Evolutionary conservation across 305 asterid genomes (phyloP), one percentile per base, ranked within the genome.

Genomic region (Fraxinus baroniana): DNA sequence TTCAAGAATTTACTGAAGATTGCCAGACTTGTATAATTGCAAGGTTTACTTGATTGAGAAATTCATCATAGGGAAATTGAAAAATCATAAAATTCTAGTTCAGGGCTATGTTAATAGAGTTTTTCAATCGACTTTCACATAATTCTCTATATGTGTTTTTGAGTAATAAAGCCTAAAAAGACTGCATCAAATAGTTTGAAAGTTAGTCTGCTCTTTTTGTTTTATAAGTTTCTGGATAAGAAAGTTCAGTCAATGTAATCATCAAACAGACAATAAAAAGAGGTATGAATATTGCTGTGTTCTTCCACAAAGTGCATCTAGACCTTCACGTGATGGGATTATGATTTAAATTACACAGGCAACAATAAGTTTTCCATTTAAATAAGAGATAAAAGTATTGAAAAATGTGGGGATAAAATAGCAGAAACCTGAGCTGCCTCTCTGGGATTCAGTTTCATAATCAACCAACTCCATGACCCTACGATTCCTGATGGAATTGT

Each of bases 391-490:
- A 52, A 55, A 55, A 55, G 64, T 32, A 32, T 32, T 32, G 33
- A 26, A 32, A 32, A 32, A 32, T 32, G 33, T 32, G 33, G 3
- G 33, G 64, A n/a, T n/a, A 55, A 55, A 55, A 5, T 55, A 76
- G 18, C 37, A 76, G 79, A 44, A 77, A 77, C 80, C 74, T 78
- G 81, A 36, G 55, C 17, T 22, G 28, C 35, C 81, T 57, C 44
- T 13, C 3, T 35, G 49, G 17, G 55, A 36, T 55, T 78, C 81
- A 52, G 72, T 49, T 57, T 57, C 81, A 26, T 26, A 20, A 32
- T 78, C 81, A 49, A 78, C 18, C 33, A 57, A 73, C 68, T 57
- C 74, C 60, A 78, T 55, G 60, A 57, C 49, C 71, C 44, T 17
- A 78, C 8, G 52, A 68, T 55, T 32, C 72, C 74, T 78, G 20